Evolutionary conservation across 2,329 filamentous ascomycete genomes (phyloP).

Genomic region (Phaeosphaeriaceae sp.): DNA sequence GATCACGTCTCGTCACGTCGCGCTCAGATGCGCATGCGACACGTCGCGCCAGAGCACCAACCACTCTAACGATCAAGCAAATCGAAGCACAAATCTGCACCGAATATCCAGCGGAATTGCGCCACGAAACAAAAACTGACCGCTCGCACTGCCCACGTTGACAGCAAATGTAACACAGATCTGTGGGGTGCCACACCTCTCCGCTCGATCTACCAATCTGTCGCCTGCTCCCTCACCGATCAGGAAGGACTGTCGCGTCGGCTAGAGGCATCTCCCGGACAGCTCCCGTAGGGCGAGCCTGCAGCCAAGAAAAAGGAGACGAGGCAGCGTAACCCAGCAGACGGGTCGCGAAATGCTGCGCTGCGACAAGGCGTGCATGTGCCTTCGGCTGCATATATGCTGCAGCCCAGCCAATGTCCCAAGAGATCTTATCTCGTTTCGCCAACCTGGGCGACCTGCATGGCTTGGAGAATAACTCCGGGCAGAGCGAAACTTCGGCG

Average conservation of each 20-base stretch:
- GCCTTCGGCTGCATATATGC: slow-evolving; percentile 8
- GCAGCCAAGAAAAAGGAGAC: slow-evolving; percentile 1
- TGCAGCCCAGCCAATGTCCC: neutral
- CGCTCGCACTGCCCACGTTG: slow-evolving; percentile 2
- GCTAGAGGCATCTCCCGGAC: slow-evolving; percentile 22
- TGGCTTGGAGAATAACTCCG: slow-evolving; percentile 10
- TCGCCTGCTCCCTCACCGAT: slow-evolving; percentile 18
- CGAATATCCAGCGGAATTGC: neutral
- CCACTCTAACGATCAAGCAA: neutral
- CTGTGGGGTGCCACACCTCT: slow-evolving; percentile 5
- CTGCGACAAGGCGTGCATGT: slow-evolving; percentile 8
- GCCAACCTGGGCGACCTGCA: slow-evolving; percentile 3
- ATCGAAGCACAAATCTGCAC: neutral
- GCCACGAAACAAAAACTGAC: neutral
- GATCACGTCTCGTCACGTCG: neutral
- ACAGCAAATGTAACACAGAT: slow-evolving; percentile 11
- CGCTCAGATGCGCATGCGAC: neutral
- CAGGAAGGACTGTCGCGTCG: slow-evolving; percentile 15
- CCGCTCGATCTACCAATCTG: slow-evolving; percentile 14
- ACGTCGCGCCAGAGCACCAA: neutral
- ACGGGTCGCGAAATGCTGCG: slow-evolving; percentile 5
- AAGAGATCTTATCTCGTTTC: slow-evolving; percentile 7
- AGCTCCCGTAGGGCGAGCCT: slow-evolving; percentile 7
- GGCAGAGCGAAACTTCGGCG: neutral
- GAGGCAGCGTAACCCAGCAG: neutral